Base-by-base conservation (phyloP, 2,329 filamentous ascomycete genomes). In the Colletotrichum sp. region DNA sequence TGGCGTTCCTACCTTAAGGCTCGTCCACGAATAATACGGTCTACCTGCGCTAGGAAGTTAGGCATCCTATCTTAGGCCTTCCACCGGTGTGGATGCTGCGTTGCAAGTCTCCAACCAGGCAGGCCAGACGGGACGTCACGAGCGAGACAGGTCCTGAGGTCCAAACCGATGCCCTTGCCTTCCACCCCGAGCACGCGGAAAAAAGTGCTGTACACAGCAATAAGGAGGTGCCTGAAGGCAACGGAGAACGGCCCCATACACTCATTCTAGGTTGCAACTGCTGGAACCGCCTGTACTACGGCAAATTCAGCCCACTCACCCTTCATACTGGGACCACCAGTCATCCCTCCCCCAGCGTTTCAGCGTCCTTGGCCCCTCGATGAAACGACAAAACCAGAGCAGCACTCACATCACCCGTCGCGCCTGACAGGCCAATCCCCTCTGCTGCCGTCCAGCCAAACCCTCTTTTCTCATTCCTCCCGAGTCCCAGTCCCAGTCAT, bases 371-470 rank as follows among this genome's bases (percentile, higher is more conserved):
- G 59, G 72, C 72, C 68, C 72, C 72, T 77, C 59, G 72, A 77
- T 77, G 76, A 77, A 77, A 77, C 76, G 69, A 69, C 55, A 77
- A 52, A 44, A 55, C 26, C 49, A 72, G 65, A 71, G 49, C 44
- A 75, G 72, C 68, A 77, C 32, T 75, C 59, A 62, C 59, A n/a
- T 26, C 55, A 15, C 55, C 59, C 60, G 68, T 52, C 72, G 65
- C 72, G 64, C 59, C 70, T 73, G 66, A 75, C 76, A 76, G 72
- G 65, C 72, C 76, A 77, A 71, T 76, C 68, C 69, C 76, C 70
- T 76, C 64, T 30, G 57, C 62, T 60, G 64, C 73, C 70, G 64
- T 64, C 59, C 71, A 60, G 65, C 66, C 71, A 65, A 65, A 28
- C 60, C 63, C 63, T 67, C 67, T 57, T 69, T 36, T 63, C 55